A percentile compares a stretch with the other conserved stretches of the same genome.
Conservation (phyloP, 305 asterid genomes). For the Fraxinus albicans region DNA sequence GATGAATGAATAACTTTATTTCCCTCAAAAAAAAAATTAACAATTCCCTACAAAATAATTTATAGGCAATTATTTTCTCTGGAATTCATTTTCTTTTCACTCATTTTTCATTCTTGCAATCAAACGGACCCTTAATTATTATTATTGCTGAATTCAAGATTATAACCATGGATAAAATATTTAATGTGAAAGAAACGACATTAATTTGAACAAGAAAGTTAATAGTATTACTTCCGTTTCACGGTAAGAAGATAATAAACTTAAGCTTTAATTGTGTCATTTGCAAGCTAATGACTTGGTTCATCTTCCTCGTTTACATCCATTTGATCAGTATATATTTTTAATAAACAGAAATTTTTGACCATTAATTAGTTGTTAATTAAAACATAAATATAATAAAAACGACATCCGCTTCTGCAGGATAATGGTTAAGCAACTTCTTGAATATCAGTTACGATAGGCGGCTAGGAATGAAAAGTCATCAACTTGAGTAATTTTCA, state of each 20-base stretch:
- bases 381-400: not conserved
- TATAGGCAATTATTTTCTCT: no score
- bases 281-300: not conserved
- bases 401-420: constrained; percentile 10
- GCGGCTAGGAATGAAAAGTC: not conserved
- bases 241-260: not conserved
- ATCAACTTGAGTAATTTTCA: constrained; percentile 21
- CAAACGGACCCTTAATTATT: no score
- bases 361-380: not conserved
- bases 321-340: not conserved
- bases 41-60: no score
- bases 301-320: not conserved
- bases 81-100: no score
- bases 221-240: not conserved
- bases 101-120: no score
- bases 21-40: no score
- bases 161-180: no score
- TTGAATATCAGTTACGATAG: constrained; percentile 9
- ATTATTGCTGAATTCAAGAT: no score
- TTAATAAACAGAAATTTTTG: not conserved
- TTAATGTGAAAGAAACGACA: not conserved
- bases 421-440: constrained; percentile 23
- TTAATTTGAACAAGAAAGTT: not conserved
- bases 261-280: not conserved
- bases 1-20: no score